Conservation (phyloP, 257 asterid species). For the Verbena officinalis region DNA sequence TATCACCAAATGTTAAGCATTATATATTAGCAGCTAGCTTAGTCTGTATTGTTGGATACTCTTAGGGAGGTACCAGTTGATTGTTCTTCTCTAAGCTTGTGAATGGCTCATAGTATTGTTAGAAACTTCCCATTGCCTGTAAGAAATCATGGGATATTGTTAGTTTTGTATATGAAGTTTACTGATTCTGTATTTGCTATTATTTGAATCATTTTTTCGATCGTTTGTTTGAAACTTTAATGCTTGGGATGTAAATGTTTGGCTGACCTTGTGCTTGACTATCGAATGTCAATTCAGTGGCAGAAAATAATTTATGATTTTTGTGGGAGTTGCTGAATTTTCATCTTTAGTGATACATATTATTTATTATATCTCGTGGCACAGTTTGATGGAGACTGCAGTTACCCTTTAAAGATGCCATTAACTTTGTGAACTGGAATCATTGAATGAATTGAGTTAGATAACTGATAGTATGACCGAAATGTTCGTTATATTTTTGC, state of each 20-base stretch:
- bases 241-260: conserved; percentile 3
- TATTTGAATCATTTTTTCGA: background rate
- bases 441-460: background rate
- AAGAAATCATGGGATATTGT: background rate
- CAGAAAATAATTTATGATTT: background rate
- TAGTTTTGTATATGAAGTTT: conserved; percentile 8
- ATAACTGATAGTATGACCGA: background rate
- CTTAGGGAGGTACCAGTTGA: background rate
- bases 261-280: background rate
- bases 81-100: background rate
- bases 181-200: background rate
- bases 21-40: background rate
- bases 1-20: background rate
- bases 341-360: background rate
- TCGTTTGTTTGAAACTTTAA: background rate
- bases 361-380: background rate
- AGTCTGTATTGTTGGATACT: background rate
- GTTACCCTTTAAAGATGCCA: background rate
- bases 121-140: background rate
- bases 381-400: background rate
- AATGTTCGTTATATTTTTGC: background rate
- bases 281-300: background rate
- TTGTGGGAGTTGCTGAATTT: conserved; percentile 3
- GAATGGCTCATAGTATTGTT: background rate
- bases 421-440: background rate